phyloP scores from a whole-genome alignment of 768 basidiomycete species.

The Gloeostereum incarnatum region DNA sequence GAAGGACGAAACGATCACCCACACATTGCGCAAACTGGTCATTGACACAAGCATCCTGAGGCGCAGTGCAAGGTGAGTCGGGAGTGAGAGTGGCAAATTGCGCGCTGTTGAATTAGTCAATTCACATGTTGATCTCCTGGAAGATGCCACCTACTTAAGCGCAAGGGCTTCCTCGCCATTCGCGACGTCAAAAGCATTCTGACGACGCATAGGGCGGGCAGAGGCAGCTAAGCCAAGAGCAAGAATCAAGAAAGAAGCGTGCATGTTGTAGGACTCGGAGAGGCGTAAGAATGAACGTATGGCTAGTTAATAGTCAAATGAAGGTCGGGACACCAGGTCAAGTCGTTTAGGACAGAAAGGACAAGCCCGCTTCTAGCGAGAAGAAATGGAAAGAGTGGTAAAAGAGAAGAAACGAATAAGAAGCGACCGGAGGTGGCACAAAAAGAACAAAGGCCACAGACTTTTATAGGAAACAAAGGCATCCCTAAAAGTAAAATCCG shows the following conservation, averaged over 20 bases:
- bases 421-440: conserved; percentile 1
- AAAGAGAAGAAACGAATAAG: conserved; percentile 7
- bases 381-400: conserved; percentile 14
- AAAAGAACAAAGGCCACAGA: too few relatives aligned
- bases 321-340: conserved; percentile 19
- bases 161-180: conserved; percentile 16
- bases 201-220: conserved; percentile 27
- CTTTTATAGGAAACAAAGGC: conserved; percentile 6
- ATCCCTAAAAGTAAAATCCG: conserved; percentile 7
- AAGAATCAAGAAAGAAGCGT: conserved; percentile 27
- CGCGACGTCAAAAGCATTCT: conserved; percentile 13
- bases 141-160: conserved; percentile 23
- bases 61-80: conserved; percentile 23
- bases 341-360: conserved; percentile 8
- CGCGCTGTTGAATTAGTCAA: conserved; percentile 15
- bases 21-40: conserved; percentile 49
- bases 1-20: conserved; percentile 29
- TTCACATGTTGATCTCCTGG: not conserved
- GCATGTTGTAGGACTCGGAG: conserved; percentile 20
- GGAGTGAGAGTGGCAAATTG: conserved; percentile 23
- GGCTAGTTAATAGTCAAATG: conserved; percentile 6
- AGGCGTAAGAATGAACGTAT: conserved; percentile 10
- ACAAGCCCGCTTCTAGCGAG: conserved; percentile 12
- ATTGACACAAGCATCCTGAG: conserved; percentile 39
- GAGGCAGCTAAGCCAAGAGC: conserved; percentile 19